Evolutionary conservation across 164 flowering plant genomes (phyloP), one percentile per base, ranked within the genome.

Genomic region (Euptelea pleiosperma): DNA sequence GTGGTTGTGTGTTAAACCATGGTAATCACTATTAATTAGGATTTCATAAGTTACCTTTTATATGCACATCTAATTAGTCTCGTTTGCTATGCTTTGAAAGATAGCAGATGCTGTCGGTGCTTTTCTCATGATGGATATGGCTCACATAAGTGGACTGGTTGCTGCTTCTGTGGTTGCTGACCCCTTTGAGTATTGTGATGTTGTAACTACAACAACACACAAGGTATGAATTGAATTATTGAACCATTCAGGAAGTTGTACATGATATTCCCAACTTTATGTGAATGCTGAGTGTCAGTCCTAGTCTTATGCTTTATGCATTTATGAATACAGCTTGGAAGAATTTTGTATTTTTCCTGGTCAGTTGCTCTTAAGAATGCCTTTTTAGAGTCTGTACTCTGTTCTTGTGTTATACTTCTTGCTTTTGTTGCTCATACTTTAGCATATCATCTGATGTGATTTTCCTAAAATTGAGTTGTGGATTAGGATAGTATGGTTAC

Each of bases 81-180:
- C 3, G 18, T 48, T 39, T 59, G 21, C 12, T 67, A 12, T 58
- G 19, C n/a, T 39, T 48, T 61, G 63, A 52, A 69, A 92, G 98
- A 85, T 92, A 49, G 98, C 96, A 22, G 93, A 89, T 82, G 60
- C 80, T 64, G 91, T 80, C 52, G 96, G 91, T 60, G 93, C 98
- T 66, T 89, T 92, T 55, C 83, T 92, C n/a, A 85, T 92, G 95
- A 85, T 85, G 91, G 96, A 92, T 64, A 92, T 92, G 98, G 98
- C 96, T 70, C 98, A 92, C 70, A 87, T 92, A 49, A 87, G 96
- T 72, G 96, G 96, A 15, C 85, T 92, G 39, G 91, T 87, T 75
- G 87, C 96, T 77, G 96, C 98, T 62, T 80, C 93, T 58, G 98
- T 92, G 39, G 79, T 87, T 73, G 88, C 77, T 58, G 65, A 92